These are phyloP conservation scores for Medicago ruthenica DNA, from an alignment of 306 rosid genomes.

Conservation along the genomic window DNA sequence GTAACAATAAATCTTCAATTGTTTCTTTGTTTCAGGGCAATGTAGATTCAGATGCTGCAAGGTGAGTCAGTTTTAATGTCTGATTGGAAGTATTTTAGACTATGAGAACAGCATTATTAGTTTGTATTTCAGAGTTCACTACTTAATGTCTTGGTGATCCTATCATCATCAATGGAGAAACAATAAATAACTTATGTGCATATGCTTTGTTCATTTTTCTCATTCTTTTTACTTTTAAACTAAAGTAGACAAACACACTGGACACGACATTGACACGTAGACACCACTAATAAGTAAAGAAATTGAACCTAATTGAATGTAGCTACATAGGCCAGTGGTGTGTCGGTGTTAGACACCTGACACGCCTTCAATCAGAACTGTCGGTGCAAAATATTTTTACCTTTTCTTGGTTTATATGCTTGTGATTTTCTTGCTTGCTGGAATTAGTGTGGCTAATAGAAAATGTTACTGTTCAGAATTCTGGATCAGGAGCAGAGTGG, in stretches of 20 bases:
- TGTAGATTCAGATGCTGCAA: conserved; percentile 34
- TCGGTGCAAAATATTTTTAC: not conserved
- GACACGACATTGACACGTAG: not conserved
- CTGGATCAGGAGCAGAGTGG: conserved; percentile 43
- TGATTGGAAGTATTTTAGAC: conserved; percentile 22
- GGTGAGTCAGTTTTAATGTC: conserved; percentile 45
- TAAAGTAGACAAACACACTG: not conserved
- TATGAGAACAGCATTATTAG: not conserved
- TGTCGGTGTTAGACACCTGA: not conserved
- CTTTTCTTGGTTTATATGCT: conserved; percentile 27
- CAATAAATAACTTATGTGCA: not conserved
- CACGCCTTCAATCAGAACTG: not conserved
- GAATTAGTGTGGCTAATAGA: conserved; percentile 44
- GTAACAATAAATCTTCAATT: conserved; percentile 15
- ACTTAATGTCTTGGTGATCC: not conserved
- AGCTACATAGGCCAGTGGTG: not conserved
- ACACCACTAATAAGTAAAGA: not conserved
- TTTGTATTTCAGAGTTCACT: not conserved
- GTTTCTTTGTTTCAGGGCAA: conserved; percentile 48
- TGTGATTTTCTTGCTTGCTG: conserved; percentile 33
- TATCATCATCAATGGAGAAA: not conserved
- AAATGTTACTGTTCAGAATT: conserved; percentile 44
- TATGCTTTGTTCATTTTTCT: conserved; percentile 25
- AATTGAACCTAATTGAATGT: not conserved
- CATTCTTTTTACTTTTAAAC: not conserved